Evolutionary conservation across 2,329 filamentous ascomycete species (phyloP).

Genomic region (Microsporum audouinii): DNA sequence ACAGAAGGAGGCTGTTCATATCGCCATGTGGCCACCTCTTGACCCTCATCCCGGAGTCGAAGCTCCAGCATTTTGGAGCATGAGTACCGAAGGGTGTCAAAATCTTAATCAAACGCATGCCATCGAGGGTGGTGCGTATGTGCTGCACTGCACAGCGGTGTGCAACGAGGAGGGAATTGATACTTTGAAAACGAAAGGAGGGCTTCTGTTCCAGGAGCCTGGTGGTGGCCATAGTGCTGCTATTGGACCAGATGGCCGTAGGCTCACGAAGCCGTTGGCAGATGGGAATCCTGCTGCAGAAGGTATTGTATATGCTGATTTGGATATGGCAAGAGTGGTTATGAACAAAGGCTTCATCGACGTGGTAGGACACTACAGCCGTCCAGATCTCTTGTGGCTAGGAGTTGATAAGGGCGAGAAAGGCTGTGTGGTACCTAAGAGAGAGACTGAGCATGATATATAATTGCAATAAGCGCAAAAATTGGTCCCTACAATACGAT

Average conservation of each 20-base stretch:
- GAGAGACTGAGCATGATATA: neutral
- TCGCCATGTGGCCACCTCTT: constrained; percentile 39
- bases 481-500: no score
- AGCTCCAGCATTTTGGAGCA: constrained; percentile 21
- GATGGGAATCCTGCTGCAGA: constrained; percentile 28
- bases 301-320: constrained; percentile 39
- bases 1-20: constrained; percentile 39
- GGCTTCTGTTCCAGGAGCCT: constrained; percentile 30
- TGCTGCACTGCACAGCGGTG: constrained; percentile 43
- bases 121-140: constrained; percentile 45
- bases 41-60: constrained; percentile 13
- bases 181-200: constrained; percentile 32
- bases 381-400: constrained; percentile 44
- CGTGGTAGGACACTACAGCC: constrained; percentile 39
- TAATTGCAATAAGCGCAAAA: neutral
- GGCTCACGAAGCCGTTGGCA: constrained; percentile 29
- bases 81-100: constrained; percentile 25
- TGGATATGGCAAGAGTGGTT: constrained; percentile 36
- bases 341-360: constrained; percentile 37
- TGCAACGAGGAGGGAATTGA: constrained; percentile 37
- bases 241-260: constrained; percentile 42
- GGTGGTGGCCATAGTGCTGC: constrained; percentile 39
- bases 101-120: constrained; percentile 44
- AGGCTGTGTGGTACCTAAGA: neutral
- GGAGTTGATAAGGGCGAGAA: constrained; percentile 17